These are phyloP conservation scores for Bipolaris bicolor DNA, from an alignment of 2,329 filamentous ascomycete species.

Conservation along the genomic window DNA sequence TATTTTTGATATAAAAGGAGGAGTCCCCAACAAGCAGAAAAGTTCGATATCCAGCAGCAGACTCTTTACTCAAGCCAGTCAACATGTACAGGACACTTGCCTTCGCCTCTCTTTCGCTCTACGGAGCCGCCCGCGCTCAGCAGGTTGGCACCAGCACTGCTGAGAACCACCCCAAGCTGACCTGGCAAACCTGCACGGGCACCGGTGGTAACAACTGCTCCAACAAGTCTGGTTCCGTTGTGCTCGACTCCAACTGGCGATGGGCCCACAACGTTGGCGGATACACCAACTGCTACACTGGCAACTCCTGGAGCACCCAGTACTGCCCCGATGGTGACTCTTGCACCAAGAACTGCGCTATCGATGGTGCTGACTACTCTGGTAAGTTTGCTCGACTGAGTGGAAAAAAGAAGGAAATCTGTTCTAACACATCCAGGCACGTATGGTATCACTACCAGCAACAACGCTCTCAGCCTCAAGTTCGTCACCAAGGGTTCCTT, in stretches of 20 bases:
- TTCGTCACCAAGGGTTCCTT: conserved; percentile 62
- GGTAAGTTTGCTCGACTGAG: conserved; percentile 21
- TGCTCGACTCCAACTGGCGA: conserved; percentile 59
- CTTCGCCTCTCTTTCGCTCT: conserved; percentile 49
- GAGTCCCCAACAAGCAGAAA: conserved; percentile 9
- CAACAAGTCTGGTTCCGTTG: conserved; percentile 45
- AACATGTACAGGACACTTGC: conserved; percentile 50
- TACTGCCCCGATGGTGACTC: conserved; percentile 48
- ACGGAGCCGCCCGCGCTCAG: conserved; percentile 50
- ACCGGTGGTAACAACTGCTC: conserved; percentile 50
- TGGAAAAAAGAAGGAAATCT: not conserved
- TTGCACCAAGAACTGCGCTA: conserved; percentile 51
- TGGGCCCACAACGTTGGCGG: conserved; percentile 55
- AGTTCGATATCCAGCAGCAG: conserved; percentile 36
- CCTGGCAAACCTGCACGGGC: conserved; percentile 50
- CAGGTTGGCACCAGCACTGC: conserved; percentile 49
- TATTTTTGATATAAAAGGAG: conserved; percentile 39
- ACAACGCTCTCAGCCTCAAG: conserved; percentile 60
- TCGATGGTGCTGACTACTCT: conserved; percentile 53
- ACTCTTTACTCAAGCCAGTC: conserved; percentile 35
- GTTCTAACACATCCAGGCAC: conserved; percentile 31
- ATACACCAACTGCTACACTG: conserved; percentile 58
- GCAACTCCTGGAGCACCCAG: conserved; percentile 52
- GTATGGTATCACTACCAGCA: conserved; percentile 60
- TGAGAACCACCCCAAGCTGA: conserved; percentile 52